Percentiles rank a stretch among this genome's conserved stretches.
Evolutionary conservation across 371 early-diverging fungal species (phyloP).

Genomic region (Basidiobolus meristosporus): DNA sequence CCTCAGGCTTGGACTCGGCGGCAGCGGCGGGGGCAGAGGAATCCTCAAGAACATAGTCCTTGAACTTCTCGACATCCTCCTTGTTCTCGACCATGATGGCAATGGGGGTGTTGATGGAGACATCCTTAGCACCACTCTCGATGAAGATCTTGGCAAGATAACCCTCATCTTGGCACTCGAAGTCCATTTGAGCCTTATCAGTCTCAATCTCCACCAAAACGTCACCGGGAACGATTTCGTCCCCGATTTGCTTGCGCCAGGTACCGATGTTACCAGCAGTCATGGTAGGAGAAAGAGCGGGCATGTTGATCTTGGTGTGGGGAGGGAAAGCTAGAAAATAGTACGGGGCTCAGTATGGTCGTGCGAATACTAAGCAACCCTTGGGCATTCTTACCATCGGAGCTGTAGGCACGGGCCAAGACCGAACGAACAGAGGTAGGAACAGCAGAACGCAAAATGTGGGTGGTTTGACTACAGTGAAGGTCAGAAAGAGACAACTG

Average conservation of each 20-base stretch:
- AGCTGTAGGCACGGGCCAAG: too few relatives aligned
- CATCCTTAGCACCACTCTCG: constrained; percentile 12
- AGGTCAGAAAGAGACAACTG: too few relatives aligned
- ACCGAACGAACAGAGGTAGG: too few relatives aligned
- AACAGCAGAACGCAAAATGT: too few relatives aligned
- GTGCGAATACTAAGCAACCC: too few relatives aligned
- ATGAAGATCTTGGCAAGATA: constrained; percentile 86
- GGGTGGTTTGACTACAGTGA: too few relatives aligned
- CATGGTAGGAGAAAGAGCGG: constrained; percentile 98
- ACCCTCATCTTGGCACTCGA: constrained; percentile 97
- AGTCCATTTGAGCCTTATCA: constrained; percentile 99
- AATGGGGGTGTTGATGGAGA: constrained; percentile 13
- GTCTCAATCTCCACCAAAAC: constrained; percentile 96
- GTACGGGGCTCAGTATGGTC: too few relatives aligned
- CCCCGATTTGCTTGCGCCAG: constrained; percentile 84
- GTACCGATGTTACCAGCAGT: constrained; percentile 87
- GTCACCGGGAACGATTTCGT: constrained; percentile 81
- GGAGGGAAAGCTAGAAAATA: too few relatives aligned
- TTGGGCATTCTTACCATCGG: too few relatives aligned
- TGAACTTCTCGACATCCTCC: constrained; percentile 66
- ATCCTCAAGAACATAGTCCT: constrained; percentile 51
- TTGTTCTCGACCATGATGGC: constrained; percentile 81
- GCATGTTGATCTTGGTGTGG: too few relatives aligned
- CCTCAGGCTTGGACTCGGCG: constrained; percentile 15
- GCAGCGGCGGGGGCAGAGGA: constrained; percentile 8